These are phyloP conservation scores for Neocallimastix lanati DNA, from an alignment of 192 early-diverging fungal species.

Conservation along the genomic window DNA sequence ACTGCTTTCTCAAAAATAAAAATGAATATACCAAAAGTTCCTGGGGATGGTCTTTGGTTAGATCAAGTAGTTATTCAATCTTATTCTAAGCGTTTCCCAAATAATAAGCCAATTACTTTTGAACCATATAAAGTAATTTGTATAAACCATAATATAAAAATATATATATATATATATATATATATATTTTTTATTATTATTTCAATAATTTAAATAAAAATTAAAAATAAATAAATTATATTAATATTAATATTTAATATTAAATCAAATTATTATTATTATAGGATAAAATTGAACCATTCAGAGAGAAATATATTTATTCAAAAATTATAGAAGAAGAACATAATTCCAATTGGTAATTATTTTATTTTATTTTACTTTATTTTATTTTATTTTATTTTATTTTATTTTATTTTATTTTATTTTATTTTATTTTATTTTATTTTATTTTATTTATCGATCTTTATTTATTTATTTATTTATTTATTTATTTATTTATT, in stretches of 20 bases:
- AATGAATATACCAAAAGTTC: slow-evolving; percentile 94
- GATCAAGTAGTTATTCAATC: slow-evolving; percentile 30
- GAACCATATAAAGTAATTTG: slow-evolving; percentile 3
- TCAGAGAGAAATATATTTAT: slow-evolving; percentile 83
- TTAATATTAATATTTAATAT: too few species aligned
- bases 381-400: too few species aligned
- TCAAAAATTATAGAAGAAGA: slow-evolving; percentile 60
- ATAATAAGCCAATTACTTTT: slow-evolving; percentile 6
- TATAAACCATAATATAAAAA: slow-evolving; percentile 49
- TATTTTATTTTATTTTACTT: too few species aligned
- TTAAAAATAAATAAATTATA: too few species aligned
- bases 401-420: too few species aligned
- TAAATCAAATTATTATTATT: too few species aligned
- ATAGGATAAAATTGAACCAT: slow-evolving; percentile 52
- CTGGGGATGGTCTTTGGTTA: slow-evolving; percentile 72
- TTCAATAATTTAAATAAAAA: too few species aligned
- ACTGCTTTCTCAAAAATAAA: slow-evolving; percentile 40
- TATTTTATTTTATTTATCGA: too few species aligned
- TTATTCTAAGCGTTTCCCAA: neutral
- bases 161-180: slow-evolving; percentile 2
- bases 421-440: too few species aligned
- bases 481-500: too few species aligned
- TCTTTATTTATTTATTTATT: too few species aligned
- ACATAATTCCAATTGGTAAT: neutral
- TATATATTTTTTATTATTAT: too few species aligned